Conservation (phyloP, 108 stramenopile genomes). For the Stephanodiscus minutulus region DNA sequence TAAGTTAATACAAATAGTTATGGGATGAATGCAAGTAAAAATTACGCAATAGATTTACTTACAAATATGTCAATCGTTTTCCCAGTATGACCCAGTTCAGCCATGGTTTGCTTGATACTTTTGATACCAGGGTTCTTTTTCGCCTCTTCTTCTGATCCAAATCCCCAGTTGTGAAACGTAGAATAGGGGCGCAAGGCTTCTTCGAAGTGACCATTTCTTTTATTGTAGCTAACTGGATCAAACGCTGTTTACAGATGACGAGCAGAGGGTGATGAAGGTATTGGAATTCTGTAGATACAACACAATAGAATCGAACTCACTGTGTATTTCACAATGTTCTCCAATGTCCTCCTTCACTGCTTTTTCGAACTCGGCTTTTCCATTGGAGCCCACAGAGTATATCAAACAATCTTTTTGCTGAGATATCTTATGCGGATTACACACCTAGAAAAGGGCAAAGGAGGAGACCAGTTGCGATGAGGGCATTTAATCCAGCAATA, state of each 20-base stretch:
- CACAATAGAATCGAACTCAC: slow-evolving; percentile 3
- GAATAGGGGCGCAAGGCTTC: slow-evolving; percentile 30
- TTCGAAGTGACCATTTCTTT: slow-evolving; percentile 39
- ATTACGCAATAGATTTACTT: too few relatives aligned
- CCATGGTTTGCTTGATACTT: slow-evolving; percentile 45
- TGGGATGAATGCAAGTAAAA: too few relatives aligned
- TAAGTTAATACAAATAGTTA: too few relatives aligned
- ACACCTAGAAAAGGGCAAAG: neutral
- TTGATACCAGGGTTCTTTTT: slow-evolving; percentile 23
- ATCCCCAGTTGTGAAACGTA: slow-evolving; percentile 41
- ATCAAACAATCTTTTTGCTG: slow-evolving; percentile 53
- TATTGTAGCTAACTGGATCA: slow-evolving; percentile 39
- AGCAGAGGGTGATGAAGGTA: too few relatives aligned
- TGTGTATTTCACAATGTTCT: slow-evolving; percentile 54
- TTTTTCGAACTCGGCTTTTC: slow-evolving; percentile 56
- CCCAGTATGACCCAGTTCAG: slow-evolving; percentile 56
- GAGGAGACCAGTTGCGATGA: too few relatives aligned
- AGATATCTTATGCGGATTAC: slow-evolving; percentile 50
- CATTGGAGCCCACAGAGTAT: slow-evolving; percentile 61
- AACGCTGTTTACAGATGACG: slow-evolving; percentile 40
- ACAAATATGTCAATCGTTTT: slow-evolving; percentile 62
- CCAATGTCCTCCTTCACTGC: slow-evolving; percentile 49
- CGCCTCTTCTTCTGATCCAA: slow-evolving; percentile 22
- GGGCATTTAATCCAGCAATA: too few relatives aligned
- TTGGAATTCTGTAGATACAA: too few relatives aligned